A percentile compares a stretch with the other conserved stretches of the same genome.
Conservation (phyloP, 331 rosid genomes). For the Acacia pycnantha region DNA sequence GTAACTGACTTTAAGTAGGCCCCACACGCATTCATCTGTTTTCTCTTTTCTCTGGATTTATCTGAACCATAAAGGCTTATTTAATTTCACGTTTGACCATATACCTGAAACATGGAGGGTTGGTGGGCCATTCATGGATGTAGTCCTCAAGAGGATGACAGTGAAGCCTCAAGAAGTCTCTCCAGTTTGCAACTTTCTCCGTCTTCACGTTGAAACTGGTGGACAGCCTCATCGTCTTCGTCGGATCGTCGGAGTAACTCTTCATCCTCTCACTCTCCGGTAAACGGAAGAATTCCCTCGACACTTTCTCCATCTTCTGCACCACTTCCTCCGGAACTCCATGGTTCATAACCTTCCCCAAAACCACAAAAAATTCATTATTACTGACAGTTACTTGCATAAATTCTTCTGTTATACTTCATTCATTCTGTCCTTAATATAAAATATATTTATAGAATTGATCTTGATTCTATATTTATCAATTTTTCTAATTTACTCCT, state of each 20-base stretch:
- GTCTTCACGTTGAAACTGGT: conserved; percentile 84
- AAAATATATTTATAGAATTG: too few relatives aligned
- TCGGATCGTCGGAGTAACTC: conserved; percentile 72
- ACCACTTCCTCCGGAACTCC: conserved; percentile 54
- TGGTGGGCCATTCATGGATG: conserved; percentile 74
- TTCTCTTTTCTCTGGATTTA: background rate
- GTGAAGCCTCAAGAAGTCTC: conserved; percentile 77
- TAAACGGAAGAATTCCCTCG: conserved; percentile 60
- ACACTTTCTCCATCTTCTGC: conserved; percentile 34
- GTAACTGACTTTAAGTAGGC: background rate
- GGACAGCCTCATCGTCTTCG: conserved; percentile 73
- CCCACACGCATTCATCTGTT: background rate
- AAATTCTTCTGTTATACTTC: too few relatives aligned
- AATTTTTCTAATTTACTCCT: too few relatives aligned
- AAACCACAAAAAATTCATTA: background rate
- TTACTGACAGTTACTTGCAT: background rate
- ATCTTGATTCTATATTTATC: too few relatives aligned
- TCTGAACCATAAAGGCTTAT: background rate
- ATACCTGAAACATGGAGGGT: conserved; percentile 75
- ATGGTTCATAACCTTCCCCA: conserved; percentile 59
- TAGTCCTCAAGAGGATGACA: conserved; percentile 67
- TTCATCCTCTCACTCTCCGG: conserved; percentile 79
- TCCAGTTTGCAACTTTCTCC: conserved; percentile 72
- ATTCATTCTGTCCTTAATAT: too few relatives aligned
- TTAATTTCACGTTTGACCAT: background rate